phyloP scores from a whole-genome alignment of 1,284 basidiomycete species.

The Melampsora americana region DNA sequence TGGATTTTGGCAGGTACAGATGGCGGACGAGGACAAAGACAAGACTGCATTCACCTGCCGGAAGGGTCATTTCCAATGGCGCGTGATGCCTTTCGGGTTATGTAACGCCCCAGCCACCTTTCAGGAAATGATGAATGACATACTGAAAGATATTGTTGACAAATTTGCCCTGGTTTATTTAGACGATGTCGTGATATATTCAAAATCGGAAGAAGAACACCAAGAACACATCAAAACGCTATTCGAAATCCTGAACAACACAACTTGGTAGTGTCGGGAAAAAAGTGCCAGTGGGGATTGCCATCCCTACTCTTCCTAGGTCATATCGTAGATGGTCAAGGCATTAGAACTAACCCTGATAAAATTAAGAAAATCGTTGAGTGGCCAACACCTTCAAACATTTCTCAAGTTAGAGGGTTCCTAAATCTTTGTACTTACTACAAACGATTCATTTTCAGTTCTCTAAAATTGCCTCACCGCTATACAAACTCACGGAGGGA shows the following conservation, averaged over 20 bases:
- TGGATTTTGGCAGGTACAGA: constrained; percentile 10
- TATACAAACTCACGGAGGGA: constrained; percentile 12
- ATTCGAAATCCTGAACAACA: constrained; percentile 8
- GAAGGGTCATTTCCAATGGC: constrained; percentile 1
- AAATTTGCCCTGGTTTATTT: no score
- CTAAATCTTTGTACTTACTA: no score
- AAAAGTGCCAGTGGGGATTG: constrained; percentile 1
- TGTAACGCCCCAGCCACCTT: no score
- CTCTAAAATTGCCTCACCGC: not conserved
- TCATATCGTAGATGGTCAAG: constrained; percentile 1
- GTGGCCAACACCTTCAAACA: no score
- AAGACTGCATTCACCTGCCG: constrained; percentile 1
- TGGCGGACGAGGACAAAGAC: not conserved
- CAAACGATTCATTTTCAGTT: no score
- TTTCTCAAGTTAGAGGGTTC: no score
- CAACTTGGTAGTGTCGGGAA: not conserved
- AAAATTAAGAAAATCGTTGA: not conserved
- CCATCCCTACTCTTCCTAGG: not conserved
- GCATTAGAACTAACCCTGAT: not conserved
- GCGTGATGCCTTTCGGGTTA: constrained; percentile 43
- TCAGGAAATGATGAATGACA: no score
- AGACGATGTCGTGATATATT: constrained; percentile 9
- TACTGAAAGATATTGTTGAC: no score
- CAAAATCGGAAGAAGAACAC: not conserved
- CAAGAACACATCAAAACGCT: not conserved